Evolutionary conservation across 1,284 basidiomycete species (phyloP).

Genomic region (Cystobasidium slooffiae): DNA sequence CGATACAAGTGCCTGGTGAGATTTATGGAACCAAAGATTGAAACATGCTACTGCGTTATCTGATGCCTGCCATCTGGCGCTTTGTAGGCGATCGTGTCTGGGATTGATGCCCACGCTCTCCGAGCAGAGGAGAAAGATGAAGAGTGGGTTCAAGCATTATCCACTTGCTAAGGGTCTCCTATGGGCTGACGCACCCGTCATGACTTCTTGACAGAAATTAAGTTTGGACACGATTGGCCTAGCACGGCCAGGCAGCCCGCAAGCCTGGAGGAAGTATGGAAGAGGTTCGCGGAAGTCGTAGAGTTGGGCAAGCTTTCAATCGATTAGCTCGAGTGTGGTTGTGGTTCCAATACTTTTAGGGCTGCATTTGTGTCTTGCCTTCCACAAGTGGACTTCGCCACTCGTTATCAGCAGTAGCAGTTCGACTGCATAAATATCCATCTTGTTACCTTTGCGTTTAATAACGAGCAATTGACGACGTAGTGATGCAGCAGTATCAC

Average conservation of each 20-base stretch:
- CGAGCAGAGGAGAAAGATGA: conserved; percentile 41
- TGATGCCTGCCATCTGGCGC: not conserved
- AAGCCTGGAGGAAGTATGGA: conserved; percentile 13
- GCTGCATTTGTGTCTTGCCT: no score
- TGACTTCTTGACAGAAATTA: conserved; percentile 10
- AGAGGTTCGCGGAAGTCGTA: conserved; percentile 10
- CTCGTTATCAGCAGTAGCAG: no score
- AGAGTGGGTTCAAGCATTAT: conserved; percentile 28
- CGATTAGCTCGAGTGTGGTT: not conserved
- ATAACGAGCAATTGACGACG: no score
- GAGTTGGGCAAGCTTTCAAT: conserved; percentile 28
- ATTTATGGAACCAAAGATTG: not conserved
- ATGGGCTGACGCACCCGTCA: not conserved
- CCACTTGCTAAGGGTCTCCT: not conserved
- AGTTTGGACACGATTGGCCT: conserved; percentile 41
- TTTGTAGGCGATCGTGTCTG: conserved; percentile 8
- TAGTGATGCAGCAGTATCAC: no score
- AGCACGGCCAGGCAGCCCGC: conserved; percentile 2
- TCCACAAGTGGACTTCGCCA: no score
- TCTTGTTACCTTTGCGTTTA: no score
- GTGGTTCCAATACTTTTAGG: not conserved
- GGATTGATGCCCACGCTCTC: conserved; percentile 26
- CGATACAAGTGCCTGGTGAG: conserved; percentile 28
- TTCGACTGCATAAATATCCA: no score
- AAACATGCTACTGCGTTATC: not conserved